phyloP scores from a whole-genome alignment of 192 early-diverging fungal species.

The Rhizophlyctis rosea region DNA sequence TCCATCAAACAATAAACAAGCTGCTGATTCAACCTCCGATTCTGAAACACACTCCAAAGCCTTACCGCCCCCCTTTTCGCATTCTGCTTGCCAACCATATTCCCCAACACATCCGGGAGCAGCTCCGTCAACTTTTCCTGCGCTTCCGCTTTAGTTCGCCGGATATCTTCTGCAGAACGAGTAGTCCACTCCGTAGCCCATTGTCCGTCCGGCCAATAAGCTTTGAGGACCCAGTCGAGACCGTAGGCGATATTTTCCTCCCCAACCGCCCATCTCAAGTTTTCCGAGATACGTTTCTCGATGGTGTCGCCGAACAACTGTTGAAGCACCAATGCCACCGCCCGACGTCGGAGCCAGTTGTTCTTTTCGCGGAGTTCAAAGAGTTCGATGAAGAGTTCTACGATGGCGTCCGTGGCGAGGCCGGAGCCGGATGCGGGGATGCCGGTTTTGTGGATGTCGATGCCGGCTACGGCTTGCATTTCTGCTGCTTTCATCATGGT shows the following conservation, averaged over 20 bases:
- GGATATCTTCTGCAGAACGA: conserved; percentile 46
- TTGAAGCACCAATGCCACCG: conserved; percentile 80
- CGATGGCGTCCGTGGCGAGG: conserved; percentile 59
- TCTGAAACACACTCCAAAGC: conserved; percentile 71
- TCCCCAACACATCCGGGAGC: conserved; percentile 59
- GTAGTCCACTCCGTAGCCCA: conserved; percentile 12
- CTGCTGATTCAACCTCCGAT: conserved; percentile 71
- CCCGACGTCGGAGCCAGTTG: conserved; percentile 86
- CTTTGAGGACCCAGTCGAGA: conserved; percentile 25
- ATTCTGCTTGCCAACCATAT: conserved; percentile 81
- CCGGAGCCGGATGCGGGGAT: conserved; percentile 3
- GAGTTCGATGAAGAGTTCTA: conserved; percentile 84
- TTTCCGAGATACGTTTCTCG: conserved; percentile 62
- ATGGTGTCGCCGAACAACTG: conserved; percentile 85
- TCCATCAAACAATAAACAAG: conserved; percentile 76
- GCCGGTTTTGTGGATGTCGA: too few relatives aligned
- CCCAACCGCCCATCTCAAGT: conserved; percentile 20
- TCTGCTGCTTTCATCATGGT: too few relatives aligned
- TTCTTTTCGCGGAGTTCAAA: conserved; percentile 86
- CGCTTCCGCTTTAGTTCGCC: conserved; percentile 26
- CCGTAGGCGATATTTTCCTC: conserved; percentile 29
- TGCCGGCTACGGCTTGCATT: too few relatives aligned
- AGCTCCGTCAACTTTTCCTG: conserved; percentile 25
- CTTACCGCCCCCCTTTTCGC: conserved; percentile 69
- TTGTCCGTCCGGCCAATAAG: conserved; percentile 57